Evolutionary conservation across 306 rosid species (phyloP), one percentile per base, ranked within the genome.

Genomic region (Coriaria nepalensis): DNA sequence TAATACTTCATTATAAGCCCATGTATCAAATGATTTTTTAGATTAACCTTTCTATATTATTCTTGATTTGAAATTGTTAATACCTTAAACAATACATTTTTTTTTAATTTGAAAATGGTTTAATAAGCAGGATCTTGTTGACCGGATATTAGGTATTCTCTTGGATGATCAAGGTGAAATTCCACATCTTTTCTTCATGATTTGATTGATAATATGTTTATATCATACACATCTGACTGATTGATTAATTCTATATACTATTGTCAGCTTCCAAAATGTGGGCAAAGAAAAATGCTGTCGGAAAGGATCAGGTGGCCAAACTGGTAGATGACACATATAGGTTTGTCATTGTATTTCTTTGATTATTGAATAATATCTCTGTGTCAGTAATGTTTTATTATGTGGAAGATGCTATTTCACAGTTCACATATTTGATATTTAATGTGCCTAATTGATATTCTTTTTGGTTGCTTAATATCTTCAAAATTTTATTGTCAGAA

Each of bases 301-400:
- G 75, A 38, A 88, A 81, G 72, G 96, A 83, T 43, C 88, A 72
- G 53, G 93, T 83, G 68, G 96, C 94, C 45, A 80, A 88, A 59
- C 79, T 88, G 40, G 94, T 88, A 37, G 96, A 83, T 62, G 95
- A 83, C 74, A 76, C 77, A 9, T 83, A 80, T 47, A 88, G 96
- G 96, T 88, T 70, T 72, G 95, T 74, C 46, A 68, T 58, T 37
- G 12, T 42, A 47, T 37, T 44, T 5, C 8, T 38, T 33, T 61
- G 13, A 37, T 9, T 62, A 45, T 45, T 68, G 49, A n/a, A 6
- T 13, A 9, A 43, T n/a, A n/a, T 7, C 5, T 39, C 35, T 41
- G 13, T 40, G 40, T 40, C 29, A 20, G 29, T 20, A 20, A 20
- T 20, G 29, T 20, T 3, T 20, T 20, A 20, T 20, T 20, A 20